Evolutionary conservation across 495 filamentous ascomycete genomes (phyloP), one percentile per base, ranked within the genome.

Genomic region (Penicillium salamii): DNA sequence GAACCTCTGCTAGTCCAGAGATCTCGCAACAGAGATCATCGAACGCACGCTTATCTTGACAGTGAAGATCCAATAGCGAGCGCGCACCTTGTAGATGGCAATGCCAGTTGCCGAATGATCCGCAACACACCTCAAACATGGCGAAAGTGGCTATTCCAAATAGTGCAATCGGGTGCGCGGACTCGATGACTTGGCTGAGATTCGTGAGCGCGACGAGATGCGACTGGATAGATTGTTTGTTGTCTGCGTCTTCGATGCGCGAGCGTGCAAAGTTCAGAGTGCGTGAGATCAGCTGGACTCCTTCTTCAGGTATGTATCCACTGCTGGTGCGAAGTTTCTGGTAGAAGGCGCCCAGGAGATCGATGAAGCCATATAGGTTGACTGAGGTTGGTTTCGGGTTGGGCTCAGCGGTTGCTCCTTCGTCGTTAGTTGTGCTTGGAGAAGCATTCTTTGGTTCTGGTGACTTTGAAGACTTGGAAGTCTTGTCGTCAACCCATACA

Each of bases 141-240:
- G 66, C 63, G 21, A 69, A 67, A 4, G 64, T 65, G 0, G 62
- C 66, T 8, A 69, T 69, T 0, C 64, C 66, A 33, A 69, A 62
- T 12, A 69, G 39, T 4, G 64, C 64, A 36, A 69, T 57, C 0
- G 66, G 66, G 35, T 69, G 57, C 6, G 59, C 64, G 7, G 57
- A 61, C 20, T 64, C 59, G 12, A 69, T 60, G 9, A 66, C 53
- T 33, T 62, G 52, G 21, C 53, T 65, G 17, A 69, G 47, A 14
- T 64, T 62, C 17, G 54, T 56, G 8, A 69, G 29, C 1, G 66
- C 66, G 6, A 53, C 38, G 3, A 69, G 49, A 50, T 67, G 66
- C 13, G 58, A 66, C 9, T 64, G 63, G 18, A 67, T 61, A 4
- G 57, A 53, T 18, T 61, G 39, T 24, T 50, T 44, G 5, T 60